Base-by-base conservation (phyloP, 768 basidiomycete genomes). In the Pleurotus eryngii region DNA sequence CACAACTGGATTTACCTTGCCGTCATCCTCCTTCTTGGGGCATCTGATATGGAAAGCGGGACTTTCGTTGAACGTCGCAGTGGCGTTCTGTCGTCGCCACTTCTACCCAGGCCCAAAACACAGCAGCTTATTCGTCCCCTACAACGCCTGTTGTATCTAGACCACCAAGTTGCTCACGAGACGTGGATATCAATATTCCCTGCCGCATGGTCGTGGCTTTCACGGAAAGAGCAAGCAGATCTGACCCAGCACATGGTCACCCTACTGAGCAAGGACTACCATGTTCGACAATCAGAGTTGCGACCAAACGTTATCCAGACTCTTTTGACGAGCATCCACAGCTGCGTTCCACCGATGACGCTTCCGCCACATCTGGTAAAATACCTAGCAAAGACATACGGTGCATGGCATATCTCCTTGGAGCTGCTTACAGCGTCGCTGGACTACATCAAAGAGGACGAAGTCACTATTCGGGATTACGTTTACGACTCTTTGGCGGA, bases 281-380 rank as follows among this genome's bases (percentile, higher is more conserved):
- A 98, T 68, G 81, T 88, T 63, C 87, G 87, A 62, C 95, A 98
- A 71, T 84, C 88, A 5, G 90, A 94, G 45, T 69, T 91, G 65
- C 87, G 93, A 11, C 95, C 95, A 3, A 98, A 98, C 68, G 83
- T 96, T 58, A 84, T 98, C 46, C 90, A 97, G 68, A 94, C 94
- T 0, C 78, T 99, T 26, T 85, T 99, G 20, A 81, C 82, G 17
- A 92, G 92, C 1, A 80, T 92, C 42, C 85, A 92, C 40, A 83
- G 87, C n/a, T 97, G 95, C 68, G 83, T 79, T 6, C 93, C 95
- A 4, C 82, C 90, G 0, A 88, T 97, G 81, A 85, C 83, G 27
- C 79, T 99, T 2, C 97, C 97, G 6, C 95, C 97, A 9, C 90
- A 96, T 65, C 84, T 99, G 37, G 81, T 98, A 63, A 98, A 98